Base-by-base conservation (phyloP, 1,139 yeast genomes). In the Blastobotrys persicus region DNA sequence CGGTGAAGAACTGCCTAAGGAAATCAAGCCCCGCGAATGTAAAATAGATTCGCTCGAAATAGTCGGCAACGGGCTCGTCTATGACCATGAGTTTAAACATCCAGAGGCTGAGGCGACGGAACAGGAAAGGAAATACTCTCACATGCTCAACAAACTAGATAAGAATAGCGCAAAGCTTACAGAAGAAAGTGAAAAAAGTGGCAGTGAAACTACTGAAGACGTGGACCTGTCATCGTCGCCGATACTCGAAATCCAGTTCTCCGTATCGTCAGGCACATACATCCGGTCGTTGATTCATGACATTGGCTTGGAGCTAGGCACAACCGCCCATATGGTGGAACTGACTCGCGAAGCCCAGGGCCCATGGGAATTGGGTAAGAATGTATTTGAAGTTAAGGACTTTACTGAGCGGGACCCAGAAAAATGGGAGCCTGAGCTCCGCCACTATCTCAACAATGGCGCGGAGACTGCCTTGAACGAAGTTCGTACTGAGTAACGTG, bases 251-350 rank as follows among this genome's bases (percentile, higher is more conserved):
- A 78, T 92, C 57, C 77, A 77, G 11, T 80, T 95, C 11, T 79
- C 80, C 42, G 98, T 92, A 0, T 86, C 96, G 1, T 88, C 98
- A 0, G 99, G 99, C 1, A 92, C 98, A 0, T 94, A 94, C 61
- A 91, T 94, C 45, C 77, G 98, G 57, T 86, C 97, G 13, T 72
- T 94, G 50, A 76, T 92, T 44, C 88, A 95, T 67, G 98, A 94
- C 62, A 76, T 88, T 45, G 98, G 96, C 1, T 78, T 87, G 54
- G 85, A 92, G 0, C 70, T 91, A 63, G 84, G 84, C 14, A 80
- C 91, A 0, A 81, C 89, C 14, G 89, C 96, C 0, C 91, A 88
- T 62, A 91, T 94, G 96, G 96, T 86, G 7, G 83, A 82, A 56
- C 77, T 94, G 49, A 78, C 81, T 5, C 78, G 99, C 60, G 65